Evolutionary conservation across 805 yeast species (phyloP), one percentile per base, ranked within the genome.

Genomic region (Starmerella bombi): DNA sequence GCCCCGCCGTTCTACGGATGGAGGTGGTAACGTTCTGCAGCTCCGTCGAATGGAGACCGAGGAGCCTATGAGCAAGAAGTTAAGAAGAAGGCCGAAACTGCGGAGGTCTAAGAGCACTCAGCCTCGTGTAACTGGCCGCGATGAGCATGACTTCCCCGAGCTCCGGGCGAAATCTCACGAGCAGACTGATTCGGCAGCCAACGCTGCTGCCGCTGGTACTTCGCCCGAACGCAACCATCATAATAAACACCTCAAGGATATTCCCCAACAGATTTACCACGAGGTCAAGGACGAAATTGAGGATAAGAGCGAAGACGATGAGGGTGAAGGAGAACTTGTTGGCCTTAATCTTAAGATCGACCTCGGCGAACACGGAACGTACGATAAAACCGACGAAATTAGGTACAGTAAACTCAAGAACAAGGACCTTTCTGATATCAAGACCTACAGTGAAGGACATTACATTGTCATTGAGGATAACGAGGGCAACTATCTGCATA

Each of bases 31-130:
- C 22, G 75, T 91, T 1, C 75, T 81, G 50, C 83, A 94, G 2
- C 69, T 86, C 46, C 86, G 80, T 44, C 71, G 93, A 53, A 72
- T 84, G 34, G 95, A 84, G 55, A 82, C 93, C 0, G 62, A 62
- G 48, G 71, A 69, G 16, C 64, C 69, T 2, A 17, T 37, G 16
- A 28, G 33, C 8, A 32, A 27, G 25, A 15, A 37, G 32, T 16
- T 31, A 19, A 31, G 29, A 15, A 34, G 25, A 25, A 20, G 36
- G 25, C 18, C 35, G 36, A 28, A 28, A 28, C 17, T 28, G 15
- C 7, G 17, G 31, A 15, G 31, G 6, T 10, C 17, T 12, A 28
- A 28, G 17, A 15, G 31, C 31, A 28, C 15, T 15, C 17, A 12
- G 8, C 8, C 31, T 15, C n/a, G 31, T 12, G 12, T 8, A 23